These are phyloP conservation scores for Colletotrichum sp. DNA, from an alignment of 2,329 filamentous ascomycete species.

Conservation along the genomic window DNA sequence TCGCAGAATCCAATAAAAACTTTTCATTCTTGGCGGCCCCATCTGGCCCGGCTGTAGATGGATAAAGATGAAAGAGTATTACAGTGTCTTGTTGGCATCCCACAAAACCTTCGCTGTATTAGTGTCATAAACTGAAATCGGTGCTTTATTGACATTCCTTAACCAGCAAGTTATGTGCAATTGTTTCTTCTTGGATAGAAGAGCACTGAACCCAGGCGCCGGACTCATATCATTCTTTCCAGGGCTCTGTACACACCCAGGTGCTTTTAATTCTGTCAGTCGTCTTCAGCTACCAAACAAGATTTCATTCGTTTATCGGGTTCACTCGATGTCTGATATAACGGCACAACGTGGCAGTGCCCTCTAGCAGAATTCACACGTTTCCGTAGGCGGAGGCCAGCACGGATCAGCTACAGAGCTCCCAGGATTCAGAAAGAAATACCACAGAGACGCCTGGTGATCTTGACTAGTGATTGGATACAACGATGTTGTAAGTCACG, in stretches of 20 bases:
- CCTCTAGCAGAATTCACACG: not conserved
- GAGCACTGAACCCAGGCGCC: not conserved
- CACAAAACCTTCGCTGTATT: fast-evolving
- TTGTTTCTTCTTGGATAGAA: not conserved
- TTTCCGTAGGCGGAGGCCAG: too few species aligned
- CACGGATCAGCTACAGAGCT: not conserved
- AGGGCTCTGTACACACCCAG: not conserved
- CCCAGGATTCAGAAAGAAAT: not conserved
- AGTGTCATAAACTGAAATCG: fast-evolving
- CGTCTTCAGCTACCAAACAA: not conserved
- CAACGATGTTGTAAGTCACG: fast-evolving
- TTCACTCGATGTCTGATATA: not conserved
- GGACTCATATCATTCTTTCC: fast-evolving
- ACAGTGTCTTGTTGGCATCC: not conserved
- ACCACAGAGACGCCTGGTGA: not conserved
- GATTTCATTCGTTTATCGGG: not conserved
- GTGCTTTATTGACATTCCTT: not conserved
- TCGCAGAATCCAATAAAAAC: not conserved
- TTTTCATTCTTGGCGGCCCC: not conserved
- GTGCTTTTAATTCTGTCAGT: not conserved
- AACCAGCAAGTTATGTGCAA: not conserved
- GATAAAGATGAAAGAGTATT: not conserved
- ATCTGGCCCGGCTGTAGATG: not conserved
- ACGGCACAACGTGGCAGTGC: not conserved
- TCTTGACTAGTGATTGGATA: not conserved